Conservation (phyloP, 768 basidiomycete genomes). For the Tricholoma furcatifolium region DNA sequence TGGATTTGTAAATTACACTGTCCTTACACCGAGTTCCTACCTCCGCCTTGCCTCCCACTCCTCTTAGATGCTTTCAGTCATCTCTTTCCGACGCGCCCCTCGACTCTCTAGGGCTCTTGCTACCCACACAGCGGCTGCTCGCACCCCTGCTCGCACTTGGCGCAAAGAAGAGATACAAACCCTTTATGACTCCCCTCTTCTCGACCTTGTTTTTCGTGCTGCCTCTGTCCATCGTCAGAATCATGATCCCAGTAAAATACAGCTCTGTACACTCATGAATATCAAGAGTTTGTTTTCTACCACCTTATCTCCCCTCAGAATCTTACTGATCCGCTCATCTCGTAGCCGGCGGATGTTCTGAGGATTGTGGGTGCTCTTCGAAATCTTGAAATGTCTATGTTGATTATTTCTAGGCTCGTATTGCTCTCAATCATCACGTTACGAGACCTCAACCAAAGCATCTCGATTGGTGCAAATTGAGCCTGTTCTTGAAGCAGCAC, state of each 20-base stretch:
- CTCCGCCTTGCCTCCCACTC: not conserved
- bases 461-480: slow-evolving; percentile 85
- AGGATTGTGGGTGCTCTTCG: slow-evolving; percentile 71
- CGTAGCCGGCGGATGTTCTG: slow-evolving; percentile 89
- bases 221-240: slow-evolving; percentile 81
- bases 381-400: slow-evolving; percentile 3
- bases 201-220: slow-evolving; percentile 87
- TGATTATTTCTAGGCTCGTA: slow-evolving; percentile 68
- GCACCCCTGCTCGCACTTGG: slow-evolving; percentile 60
- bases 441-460: slow-evolving; percentile 86
- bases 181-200: slow-evolving; percentile 82
- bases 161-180: slow-evolving; percentile 75
- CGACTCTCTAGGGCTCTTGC: slow-evolving; percentile 53
- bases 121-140: slow-evolving; percentile 52
- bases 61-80: slow-evolving; percentile 37
- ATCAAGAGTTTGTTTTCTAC: slow-evolving; percentile 81
- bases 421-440: slow-evolving; percentile 96
- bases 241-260: slow-evolving; percentile 88
- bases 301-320: slow-evolving; percentile 23
- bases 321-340: slow-evolving; percentile 12
- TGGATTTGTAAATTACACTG: not conserved
- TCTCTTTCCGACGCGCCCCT: slow-evolving; percentile 23
- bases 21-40: not conserved
- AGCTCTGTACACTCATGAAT: slow-evolving; percentile 97
- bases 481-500: slow-evolving; percentile 89